phyloP scores from a whole-genome alignment of 169 alveolate genomes.

The Cryptosporidium tyzzeri region DNA sequence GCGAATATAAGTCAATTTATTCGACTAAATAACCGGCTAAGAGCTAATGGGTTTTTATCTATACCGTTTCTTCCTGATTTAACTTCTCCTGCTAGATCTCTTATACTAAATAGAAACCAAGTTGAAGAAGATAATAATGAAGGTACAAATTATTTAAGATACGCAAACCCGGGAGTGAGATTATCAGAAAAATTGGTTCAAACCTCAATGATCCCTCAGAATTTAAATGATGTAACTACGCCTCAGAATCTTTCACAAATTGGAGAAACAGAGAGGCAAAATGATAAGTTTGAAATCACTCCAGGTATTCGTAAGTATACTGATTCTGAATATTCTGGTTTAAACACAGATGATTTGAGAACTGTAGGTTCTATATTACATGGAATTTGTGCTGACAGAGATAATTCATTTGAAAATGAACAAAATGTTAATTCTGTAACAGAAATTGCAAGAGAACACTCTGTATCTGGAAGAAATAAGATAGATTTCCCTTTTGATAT shows the following conservation, averaged over 20 bases:
- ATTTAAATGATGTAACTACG: background rate
- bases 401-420: slow-evolving; percentile 4
- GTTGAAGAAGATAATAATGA: slow-evolving; percentile 7
- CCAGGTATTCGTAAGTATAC: slow-evolving; percentile 25
- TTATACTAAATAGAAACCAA: background rate
- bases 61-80: slow-evolving; percentile 70
- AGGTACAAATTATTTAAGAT: slow-evolving; percentile 2
- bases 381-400: slow-evolving; percentile 34
- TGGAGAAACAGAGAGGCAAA: background rate
- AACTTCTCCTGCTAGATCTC: slow-evolving; percentile 61
- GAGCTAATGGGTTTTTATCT: slow-evolving; percentile 64
- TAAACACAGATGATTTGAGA: slow-evolving; percentile 53
- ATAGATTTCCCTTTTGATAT: background rate
- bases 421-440: slow-evolving; percentile 1
- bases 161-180: slow-evolving; percentile 5
- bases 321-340: slow-evolving; percentile 34
- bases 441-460: background rate
- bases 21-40: slow-evolving; percentile 39
- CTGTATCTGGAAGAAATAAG: background rate
- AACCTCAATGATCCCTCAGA: slow-evolving; percentile 14
- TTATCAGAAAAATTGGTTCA: slow-evolving; percentile 30
- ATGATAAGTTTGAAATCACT: slow-evolving; percentile 39
- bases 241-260: slow-evolving; percentile 14
- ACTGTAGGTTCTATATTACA: slow-evolving; percentile 72
- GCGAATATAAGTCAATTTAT: slow-evolving; percentile 48